Conservation (phyloP, 768 basidiomycete species). For the Cyclocybe aegerita region DNA sequence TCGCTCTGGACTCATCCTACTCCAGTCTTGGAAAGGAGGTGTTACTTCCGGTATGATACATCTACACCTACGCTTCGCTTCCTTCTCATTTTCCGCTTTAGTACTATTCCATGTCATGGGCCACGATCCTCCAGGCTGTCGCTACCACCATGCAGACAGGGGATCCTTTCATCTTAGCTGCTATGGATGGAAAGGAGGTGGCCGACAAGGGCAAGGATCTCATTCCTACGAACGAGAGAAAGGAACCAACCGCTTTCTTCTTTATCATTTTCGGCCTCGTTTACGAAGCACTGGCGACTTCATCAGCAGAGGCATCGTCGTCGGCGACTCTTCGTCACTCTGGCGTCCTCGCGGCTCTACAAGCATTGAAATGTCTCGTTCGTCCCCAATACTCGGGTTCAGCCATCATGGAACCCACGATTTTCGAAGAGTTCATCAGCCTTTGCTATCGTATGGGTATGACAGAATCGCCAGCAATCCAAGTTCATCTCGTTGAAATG, state of each 20-base stretch:
- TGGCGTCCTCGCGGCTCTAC: slow-evolving; percentile 61
- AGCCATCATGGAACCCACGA: slow-evolving; percentile 74
- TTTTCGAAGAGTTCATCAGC: slow-evolving; percentile 89
- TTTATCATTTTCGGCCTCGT: slow-evolving; percentile 92
- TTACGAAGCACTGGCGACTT: slow-evolving; percentile 78
- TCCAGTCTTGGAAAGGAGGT: slow-evolving; percentile 90
- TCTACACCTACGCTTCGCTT: not conserved
- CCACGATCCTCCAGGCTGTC: slow-evolving; percentile 81
- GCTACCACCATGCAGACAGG: slow-evolving; percentile 72
- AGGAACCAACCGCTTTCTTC: slow-evolving; percentile 80
- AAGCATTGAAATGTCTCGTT: slow-evolving; percentile 80
- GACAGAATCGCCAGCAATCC: slow-evolving; percentile 74
- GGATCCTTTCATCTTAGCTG: slow-evolving; percentile 68
- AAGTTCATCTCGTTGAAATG: slow-evolving; percentile 71
- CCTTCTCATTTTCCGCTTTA: slow-evolving; percentile 27
- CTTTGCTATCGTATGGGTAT: slow-evolving; percentile 89
- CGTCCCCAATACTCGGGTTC: slow-evolving; percentile 77
- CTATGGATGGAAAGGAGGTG: slow-evolving; percentile 76
- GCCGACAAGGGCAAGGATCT: slow-evolving; percentile 21
- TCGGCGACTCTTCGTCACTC: slow-evolving; percentile 39
- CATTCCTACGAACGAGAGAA: slow-evolving; percentile 28
- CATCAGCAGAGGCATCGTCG: slow-evolving; percentile 58
- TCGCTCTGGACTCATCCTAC: slow-evolving; percentile 78
- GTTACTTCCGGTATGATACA: slow-evolving; percentile 71
- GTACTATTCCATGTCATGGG: slow-evolving; percentile 89